phyloP scores from a whole-genome alignment of 495 filamentous ascomycete genomes.

The Staphylotrichum tortipilum region DNA sequence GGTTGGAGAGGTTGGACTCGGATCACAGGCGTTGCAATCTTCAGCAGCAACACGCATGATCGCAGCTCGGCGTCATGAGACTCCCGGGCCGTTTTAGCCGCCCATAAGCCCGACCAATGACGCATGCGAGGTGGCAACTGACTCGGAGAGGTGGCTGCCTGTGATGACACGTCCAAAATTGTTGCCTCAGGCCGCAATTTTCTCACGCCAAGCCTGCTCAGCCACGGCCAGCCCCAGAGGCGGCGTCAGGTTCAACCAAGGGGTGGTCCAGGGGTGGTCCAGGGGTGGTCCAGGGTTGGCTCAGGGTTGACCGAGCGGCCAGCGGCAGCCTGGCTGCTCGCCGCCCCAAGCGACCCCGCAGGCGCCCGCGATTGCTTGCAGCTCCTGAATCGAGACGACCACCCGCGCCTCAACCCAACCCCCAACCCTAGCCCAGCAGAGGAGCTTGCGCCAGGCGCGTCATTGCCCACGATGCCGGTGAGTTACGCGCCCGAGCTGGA shows the following conservation, averaged over 20 bases:
- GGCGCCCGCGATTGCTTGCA: conserved; percentile 22
- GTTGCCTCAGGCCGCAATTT: conserved; percentile 12
- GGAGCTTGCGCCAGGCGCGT: conserved; percentile 5
- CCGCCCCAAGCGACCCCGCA: conserved; percentile 21
- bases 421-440: neutral
- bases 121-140: neutral
- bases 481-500: too few relatives aligned
- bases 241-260: too few relatives aligned
- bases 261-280: too few relatives aligned
- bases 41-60: too few relatives aligned
- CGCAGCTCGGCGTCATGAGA: conserved; percentile 6
- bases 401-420: conserved; percentile 3
- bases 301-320: conserved; percentile 10
- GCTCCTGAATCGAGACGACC: neutral
- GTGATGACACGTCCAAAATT: conserved; percentile 8
- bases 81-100: conserved; percentile 6
- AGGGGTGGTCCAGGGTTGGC: too few relatives aligned
- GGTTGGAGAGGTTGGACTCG: too few relatives aligned
- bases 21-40: too few relatives aligned
- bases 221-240: conserved; percentile 10
- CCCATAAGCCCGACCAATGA: conserved; percentile 5
- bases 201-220: neutral
- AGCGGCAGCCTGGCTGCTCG: neutral
- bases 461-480: conserved; percentile 21
- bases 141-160: conserved; percentile 19